phyloP scores from a whole-genome alignment of 345 rosid genomes.

The Aurinia saxatilis region DNA sequence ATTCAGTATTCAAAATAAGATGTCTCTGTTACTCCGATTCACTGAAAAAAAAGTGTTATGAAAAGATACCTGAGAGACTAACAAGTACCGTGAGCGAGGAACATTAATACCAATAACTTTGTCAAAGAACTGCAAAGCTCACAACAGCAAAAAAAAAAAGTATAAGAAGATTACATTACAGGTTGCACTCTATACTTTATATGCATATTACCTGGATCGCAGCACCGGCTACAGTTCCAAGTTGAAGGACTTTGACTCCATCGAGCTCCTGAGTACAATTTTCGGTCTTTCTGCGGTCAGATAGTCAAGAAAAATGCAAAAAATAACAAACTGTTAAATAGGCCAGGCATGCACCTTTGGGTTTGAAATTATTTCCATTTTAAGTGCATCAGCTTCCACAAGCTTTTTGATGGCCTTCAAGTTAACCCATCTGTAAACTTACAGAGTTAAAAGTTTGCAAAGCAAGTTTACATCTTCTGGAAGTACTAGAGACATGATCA shows the following conservation, averaged over 20 bases:
- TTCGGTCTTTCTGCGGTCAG: background rate
- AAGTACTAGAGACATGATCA: background rate
- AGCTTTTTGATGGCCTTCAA: conserved; percentile 89
- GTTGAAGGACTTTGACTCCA: conserved; percentile 93
- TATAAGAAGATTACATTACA: conserved; percentile 6
- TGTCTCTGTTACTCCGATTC: too few relatives aligned
- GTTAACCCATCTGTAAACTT: conserved; percentile 77
- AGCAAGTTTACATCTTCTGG: too few relatives aligned
- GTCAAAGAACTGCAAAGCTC: conserved; percentile 58
- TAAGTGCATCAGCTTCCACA: conserved; percentile 87
- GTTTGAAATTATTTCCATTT: conserved; percentile 96
- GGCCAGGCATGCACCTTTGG: conserved; percentile 53
- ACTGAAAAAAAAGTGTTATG: too few relatives aligned
- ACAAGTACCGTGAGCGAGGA: conserved; percentile 86
- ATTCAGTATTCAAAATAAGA: too few relatives aligned
- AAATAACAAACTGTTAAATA: background rate
- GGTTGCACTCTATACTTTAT: background rate
- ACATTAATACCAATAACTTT: conserved; percentile 79
- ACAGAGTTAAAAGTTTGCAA: too few relatives aligned
- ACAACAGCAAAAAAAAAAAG: too few relatives aligned
- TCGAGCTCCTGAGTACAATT: conserved; percentile 66
- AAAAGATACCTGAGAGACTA: too few relatives aligned
- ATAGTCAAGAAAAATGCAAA: background rate
- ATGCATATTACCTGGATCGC: conserved; percentile 64
- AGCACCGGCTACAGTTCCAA: conserved; percentile 97